These are phyloP conservation scores for Panellus pusillus DNA, from an alignment of 768 basidiomycete species.

Conservation along the genomic window DNA sequence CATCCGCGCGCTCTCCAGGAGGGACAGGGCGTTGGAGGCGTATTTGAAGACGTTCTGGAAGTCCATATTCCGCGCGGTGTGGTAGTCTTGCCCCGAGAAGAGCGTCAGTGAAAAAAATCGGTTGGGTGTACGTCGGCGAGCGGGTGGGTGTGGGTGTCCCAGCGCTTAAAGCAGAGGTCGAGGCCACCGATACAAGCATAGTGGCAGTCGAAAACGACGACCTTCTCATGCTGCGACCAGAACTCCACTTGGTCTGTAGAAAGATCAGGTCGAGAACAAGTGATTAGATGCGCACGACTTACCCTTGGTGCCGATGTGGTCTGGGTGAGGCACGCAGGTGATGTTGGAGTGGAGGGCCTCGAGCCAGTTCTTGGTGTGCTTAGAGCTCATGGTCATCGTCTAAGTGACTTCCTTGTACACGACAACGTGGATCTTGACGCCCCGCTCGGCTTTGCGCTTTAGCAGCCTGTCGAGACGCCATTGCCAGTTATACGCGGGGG, in stretches of 20 bases:
- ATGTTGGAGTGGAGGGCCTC: constrained; percentile 88
- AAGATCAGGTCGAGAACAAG: background rate
- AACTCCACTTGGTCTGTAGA: constrained; percentile 72
- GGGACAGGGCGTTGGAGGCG: constrained; percentile 66
- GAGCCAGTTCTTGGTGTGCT: constrained; percentile 84
- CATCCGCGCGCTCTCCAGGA: constrained; percentile 74
- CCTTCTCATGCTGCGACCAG: constrained; percentile 94
- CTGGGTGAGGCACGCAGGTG: constrained; percentile 85
- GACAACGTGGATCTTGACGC: constrained; percentile 87
- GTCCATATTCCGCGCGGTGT: constrained; percentile 84
- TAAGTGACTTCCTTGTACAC: constrained; percentile 97
- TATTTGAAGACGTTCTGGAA: constrained; percentile 83
- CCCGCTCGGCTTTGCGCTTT: constrained; percentile 85
- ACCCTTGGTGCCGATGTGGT: constrained; percentile 84
- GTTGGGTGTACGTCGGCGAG: constrained; percentile 92
- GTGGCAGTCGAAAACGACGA: constrained; percentile 87
- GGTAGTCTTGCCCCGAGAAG: constrained; percentile 94
- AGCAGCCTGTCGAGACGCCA: constrained; percentile 88
- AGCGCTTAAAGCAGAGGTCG: constrained; percentile 95
- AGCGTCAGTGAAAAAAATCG: constrained; percentile 77
- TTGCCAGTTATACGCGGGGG: constrained; percentile 80
- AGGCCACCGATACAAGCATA: constrained; percentile 89
- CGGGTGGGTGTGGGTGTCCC: constrained; percentile 91
- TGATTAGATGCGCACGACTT: constrained; percentile 3
- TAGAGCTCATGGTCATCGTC: constrained; percentile 87